Percentiles rank a stretch among this genome's conserved stretches.
These are phyloP conservation scores for Starmerella geochares DNA, from an alignment of 805 yeast genomes.

Conservation along the genomic window DNA sequence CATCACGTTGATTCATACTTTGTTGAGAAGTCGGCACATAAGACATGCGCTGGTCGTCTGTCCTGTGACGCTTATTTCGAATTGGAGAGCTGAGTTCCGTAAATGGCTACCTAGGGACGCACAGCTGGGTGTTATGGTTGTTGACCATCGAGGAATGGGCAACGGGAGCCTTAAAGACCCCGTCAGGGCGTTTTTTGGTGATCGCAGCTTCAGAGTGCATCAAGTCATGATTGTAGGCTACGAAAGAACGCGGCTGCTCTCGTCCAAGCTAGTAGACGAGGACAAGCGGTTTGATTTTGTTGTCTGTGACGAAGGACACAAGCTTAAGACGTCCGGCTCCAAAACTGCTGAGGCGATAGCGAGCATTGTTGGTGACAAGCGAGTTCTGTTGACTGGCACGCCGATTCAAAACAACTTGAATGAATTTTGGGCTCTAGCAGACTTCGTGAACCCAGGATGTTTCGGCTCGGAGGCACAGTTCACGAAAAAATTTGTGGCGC, in stretches of 20 bases:
- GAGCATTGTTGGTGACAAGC: conserved; percentile 43
- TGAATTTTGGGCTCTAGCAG: conserved; percentile 71
- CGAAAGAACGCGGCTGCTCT: conserved; percentile 57
- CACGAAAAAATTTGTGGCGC: conserved; percentile 45
- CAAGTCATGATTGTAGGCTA: conserved; percentile 82
- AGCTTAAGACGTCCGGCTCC: conserved; percentile 64
- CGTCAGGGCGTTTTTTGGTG: conserved; percentile 34
- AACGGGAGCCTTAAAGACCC: conserved; percentile 18
- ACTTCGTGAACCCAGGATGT: conserved; percentile 76
- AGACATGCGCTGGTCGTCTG: conserved; percentile 69
- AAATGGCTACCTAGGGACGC: conserved; percentile 64
- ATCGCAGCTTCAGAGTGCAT: conserved; percentile 55
- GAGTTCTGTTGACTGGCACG: conserved; percentile 72
- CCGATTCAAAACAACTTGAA: conserved; percentile 86
- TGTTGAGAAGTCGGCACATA: conserved; percentile 40
- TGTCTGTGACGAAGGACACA: conserved; percentile 92
- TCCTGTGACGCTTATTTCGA: conserved; percentile 78
- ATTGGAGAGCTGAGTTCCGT: conserved; percentile 79
- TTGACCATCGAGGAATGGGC: conserved; percentile 35
- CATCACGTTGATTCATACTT: conserved; percentile 73
- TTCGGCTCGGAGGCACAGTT: conserved; percentile 51
- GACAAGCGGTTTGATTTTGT: conserved; percentile 47
- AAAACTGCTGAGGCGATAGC: conserved; percentile 60
- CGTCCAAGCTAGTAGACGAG: neutral
- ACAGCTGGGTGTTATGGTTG: conserved; percentile 55